A percentile compares a stretch with the other conserved stretches of the same genome.
These are phyloP conservation scores for Aspergillus sp. DNA, from an alignment of 2,329 filamentous ascomycete genomes.

Conservation along the genomic window DNA sequence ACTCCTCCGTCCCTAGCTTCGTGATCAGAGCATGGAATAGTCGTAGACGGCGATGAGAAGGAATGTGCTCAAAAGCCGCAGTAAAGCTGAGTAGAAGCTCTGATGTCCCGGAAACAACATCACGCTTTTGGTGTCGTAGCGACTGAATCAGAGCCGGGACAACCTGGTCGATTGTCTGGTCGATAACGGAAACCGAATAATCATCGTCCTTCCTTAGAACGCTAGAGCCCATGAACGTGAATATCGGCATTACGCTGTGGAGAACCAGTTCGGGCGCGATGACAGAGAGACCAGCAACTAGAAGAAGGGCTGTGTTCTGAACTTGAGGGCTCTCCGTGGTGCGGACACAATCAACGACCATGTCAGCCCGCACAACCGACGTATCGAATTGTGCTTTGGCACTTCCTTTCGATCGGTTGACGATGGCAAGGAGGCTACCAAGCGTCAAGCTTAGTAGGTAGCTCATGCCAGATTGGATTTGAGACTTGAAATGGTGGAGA, in stretches of 20 bases:
- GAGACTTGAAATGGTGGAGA: conserved; percentile 77
- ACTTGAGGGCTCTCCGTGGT: conserved; percentile 90
- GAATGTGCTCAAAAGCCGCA: conserved; percentile 94
- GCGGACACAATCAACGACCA: conserved; percentile 91
- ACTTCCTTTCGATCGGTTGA: conserved; percentile 66
- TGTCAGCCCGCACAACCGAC: conserved; percentile 78
- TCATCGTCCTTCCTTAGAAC: conserved; percentile 91
- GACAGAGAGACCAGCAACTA: conserved; percentile 82
- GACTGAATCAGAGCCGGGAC: conserved; percentile 88
- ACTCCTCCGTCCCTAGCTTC: conserved; percentile 81
- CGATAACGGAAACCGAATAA: conserved; percentile 93
- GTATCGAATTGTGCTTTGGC: conserved; percentile 63
- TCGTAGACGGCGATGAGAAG: conserved; percentile 75
- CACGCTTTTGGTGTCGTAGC: conserved; percentile 73
- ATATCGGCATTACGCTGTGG: conserved; percentile 98
- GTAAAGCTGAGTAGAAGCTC: conserved; percentile 95
- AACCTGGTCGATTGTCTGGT: conserved; percentile 89
- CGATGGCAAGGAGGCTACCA: conserved; percentile 77
- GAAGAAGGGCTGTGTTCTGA: conserved; percentile 83
- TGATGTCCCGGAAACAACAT: conserved; percentile 76
- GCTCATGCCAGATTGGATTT: conserved; percentile 81
- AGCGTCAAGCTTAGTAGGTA: conserved; percentile 87
- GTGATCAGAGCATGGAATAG: conserved; percentile 83
- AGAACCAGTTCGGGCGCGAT: conserved; percentile 88
- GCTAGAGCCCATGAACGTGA: conserved; percentile 95